Conservation (phyloP, 352 stramenopile species). For the Blastocystis sp. region DNA sequence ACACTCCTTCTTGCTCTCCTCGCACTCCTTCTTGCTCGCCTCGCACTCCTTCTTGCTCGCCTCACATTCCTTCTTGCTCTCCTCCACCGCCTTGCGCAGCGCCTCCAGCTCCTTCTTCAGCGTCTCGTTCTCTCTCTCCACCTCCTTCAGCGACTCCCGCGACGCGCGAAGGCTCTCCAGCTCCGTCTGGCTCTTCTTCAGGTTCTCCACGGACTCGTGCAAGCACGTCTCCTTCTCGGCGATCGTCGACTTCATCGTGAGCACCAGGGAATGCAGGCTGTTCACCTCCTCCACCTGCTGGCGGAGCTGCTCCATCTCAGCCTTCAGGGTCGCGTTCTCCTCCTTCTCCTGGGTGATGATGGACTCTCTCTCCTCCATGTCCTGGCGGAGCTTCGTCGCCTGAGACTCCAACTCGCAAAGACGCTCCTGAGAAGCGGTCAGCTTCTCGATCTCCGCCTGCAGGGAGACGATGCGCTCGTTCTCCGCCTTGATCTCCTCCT, state of each 20-base stretch:
- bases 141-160: neutral
- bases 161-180: conserved; percentile 79
- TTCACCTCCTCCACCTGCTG: conserved; percentile 76
- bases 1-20: neutral
- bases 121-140: conserved; percentile 14
- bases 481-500: conserved; percentile 41
- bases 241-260: conserved; percentile 80
- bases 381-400: conserved; percentile 27
- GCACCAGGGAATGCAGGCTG: conserved; percentile 80
- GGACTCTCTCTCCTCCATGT: conserved; percentile 42
- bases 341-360: conserved; percentile 54
- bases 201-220: conserved; percentile 81
- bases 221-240: conserved; percentile 83
- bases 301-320: conserved; percentile 27
- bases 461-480: conserved; percentile 15
- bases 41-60: neutral
- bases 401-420: conserved; percentile 4
- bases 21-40: neutral
- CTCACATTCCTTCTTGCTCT: conserved; percentile 39
- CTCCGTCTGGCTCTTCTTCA: conserved; percentile 79
- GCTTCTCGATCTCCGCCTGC: conserved; percentile 80
- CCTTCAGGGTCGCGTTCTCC: conserved; percentile 26
- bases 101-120: conserved; percentile 45
- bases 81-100: neutral
- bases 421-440: conserved; percentile 75